Base-by-base conservation (phyloP, 192 early-diverging fungal species). In the Coemansia asiatica region DNA sequence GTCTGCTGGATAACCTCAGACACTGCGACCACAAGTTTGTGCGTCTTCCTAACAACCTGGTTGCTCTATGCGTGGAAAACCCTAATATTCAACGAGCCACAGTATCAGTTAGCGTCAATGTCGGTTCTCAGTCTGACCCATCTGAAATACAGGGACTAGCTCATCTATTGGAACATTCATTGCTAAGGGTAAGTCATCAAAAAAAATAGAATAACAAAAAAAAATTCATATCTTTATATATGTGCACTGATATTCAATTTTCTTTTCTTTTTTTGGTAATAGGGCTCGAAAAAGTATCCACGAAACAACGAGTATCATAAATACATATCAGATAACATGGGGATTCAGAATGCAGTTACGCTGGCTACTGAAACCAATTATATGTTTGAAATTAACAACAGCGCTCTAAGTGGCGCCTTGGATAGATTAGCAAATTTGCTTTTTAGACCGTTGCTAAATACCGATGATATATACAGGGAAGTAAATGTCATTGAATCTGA, bases 401-500 rank as follows among this genome's bases (percentile, higher is more conserved):
- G 75, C 19, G 72, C 68, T 36, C 69, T 90, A 1, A 82, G 79
- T 23, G 83, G 76, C 27, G 85, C 86, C 23, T 69, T 90, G 19
- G 87, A 88, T 53, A 67, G 90, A 36, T 92, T 94, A 66, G 84
- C 93, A 0, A 89, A 93, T 67, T 97, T 96, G 72, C 96, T 98
- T 69, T 90, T 94, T 21, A 79, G 84, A 8, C 95, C 96, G 8
- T 84, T 96, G 35, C 91, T 97, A 76, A 79, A 83, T 36, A 85
- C 88, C 23, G 84, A 85, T 21, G 89, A 91, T 64, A 90, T 90
- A 15, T 92, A 92, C 22, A 85, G 92, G 13, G 96, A 98, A 81
- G 67, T 97, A 55, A 81, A 83, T 2, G 95, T 92, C 1, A 92
- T 98, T 1, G 94, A 98, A 69, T 95, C 94, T 0, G 96, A 98